A percentile compares a stretch with the other conserved stretches of the same genome.
Evolutionary conservation across 2,329 filamentous ascomycete genomes (phyloP).

Genomic region (Penicillium sp.): DNA sequence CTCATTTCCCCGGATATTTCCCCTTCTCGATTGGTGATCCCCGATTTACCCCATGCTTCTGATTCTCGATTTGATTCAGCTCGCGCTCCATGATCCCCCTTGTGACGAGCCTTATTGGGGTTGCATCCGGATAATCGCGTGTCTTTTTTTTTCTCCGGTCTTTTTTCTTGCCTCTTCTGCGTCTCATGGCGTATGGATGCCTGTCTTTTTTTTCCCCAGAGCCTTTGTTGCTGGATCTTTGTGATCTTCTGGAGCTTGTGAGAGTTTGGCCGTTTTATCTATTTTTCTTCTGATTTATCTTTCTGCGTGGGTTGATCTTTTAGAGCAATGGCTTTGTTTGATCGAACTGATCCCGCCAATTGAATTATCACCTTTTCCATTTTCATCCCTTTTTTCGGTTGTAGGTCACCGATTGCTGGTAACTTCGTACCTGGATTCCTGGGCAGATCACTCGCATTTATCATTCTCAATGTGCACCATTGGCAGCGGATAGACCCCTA

Average conservation of each 20-base stretch:
- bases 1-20: neutral
- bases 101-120: slow-evolving; percentile 13
- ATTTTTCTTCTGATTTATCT: slow-evolving; percentile 10
- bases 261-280: slow-evolving; percentile 11
- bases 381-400: neutral
- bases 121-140: slow-evolving; percentile 15
- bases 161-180: slow-evolving; percentile 8
- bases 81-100: slow-evolving; percentile 11
- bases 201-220: slow-evolving; percentile 15
- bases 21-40: neutral
- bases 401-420: neutral
- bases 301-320: neutral
- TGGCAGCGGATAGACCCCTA: neutral
- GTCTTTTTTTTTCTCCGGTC: slow-evolving; percentile 9
- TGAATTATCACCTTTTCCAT: slow-evolving; percentile 1
- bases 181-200: slow-evolving; percentile 13
- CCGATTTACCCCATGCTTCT: slow-evolving; percentile 5
- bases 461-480: neutral
- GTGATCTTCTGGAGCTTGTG: slow-evolving; percentile 12
- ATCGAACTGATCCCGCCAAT: slow-evolving; percentile 1
- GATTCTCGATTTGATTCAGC: slow-evolving; percentile 13
- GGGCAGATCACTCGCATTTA: no score
- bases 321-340: slow-evolving; percentile 4
- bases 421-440: neutral
- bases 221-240: slow-evolving; percentile 4